Base-by-base conservation (phyloP, 306 rosid species). In the Prunus campanulata region DNA sequence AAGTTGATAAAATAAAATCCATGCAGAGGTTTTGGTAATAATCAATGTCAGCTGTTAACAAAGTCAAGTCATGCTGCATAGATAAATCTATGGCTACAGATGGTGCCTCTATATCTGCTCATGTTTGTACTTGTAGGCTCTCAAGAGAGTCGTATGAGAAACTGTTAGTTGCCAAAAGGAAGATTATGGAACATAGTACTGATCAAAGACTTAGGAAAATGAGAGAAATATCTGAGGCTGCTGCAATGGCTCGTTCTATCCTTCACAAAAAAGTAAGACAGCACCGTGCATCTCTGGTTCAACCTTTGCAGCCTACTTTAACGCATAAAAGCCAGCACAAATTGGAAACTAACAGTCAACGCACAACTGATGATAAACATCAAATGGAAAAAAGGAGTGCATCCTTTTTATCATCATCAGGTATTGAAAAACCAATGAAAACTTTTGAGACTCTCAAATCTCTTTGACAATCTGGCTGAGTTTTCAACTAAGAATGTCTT, bases 261-360 rank as follows among this genome's bases (percentile, higher is more conserved):
- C 69, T 95, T 85, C 96, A 92, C 87, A 87, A 83, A 82, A 95
- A 84, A 74, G 91, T 79, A 39, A 80, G 91, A 85, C 81, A 85
- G 77, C 77, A 66, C 18, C 92, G 85, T 65, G 84, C 83, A 65
- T 90, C 91, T 59, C 56, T 87, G 61, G 81, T 78, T 66, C 86
- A 80, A 71, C 60, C 79, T 63, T 74, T 73, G 61, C 86, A 85
- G 74, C 78, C 78, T 82, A 71, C 52, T n/a, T 71, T 85, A 83
- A 55, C 72, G 59, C 67, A 13, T 71, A 72, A 81, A 65, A 81
- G 77, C 70, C 86, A 76, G 74, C 84, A 48, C 24, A 78, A 76
- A 60, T 70, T 74, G 29, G 71, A 81, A 60, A 75, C 78, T 66
- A 82, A 66, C 66, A 74, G 74, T 55, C 77, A 68, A 76, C 85